Conservation (phyloP, 306 rosid genomes). For the Castanopsis chinensis region DNA sequence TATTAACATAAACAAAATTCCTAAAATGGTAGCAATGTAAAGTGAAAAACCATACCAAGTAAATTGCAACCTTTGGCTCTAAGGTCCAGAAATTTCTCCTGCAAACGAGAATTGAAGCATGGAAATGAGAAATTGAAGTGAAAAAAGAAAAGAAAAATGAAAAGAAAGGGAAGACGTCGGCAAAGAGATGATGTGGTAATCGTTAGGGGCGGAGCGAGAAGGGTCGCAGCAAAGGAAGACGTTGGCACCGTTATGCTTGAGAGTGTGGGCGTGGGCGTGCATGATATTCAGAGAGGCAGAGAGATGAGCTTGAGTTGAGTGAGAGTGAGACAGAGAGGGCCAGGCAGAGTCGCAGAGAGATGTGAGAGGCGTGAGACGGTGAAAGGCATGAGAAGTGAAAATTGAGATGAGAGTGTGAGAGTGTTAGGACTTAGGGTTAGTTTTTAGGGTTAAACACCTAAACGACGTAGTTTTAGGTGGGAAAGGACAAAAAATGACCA, state of each 20-base stretch:
- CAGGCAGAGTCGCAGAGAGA: too few relatives aligned
- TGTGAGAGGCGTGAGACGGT: too few relatives aligned
- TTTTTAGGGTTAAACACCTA: too few relatives aligned
- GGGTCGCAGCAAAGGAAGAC: constrained; percentile 87
- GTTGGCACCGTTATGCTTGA: constrained; percentile 73
- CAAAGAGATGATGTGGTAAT: constrained; percentile 76
- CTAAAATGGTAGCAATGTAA: not conserved
- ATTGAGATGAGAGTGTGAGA: too few relatives aligned
- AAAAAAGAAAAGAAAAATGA: not conserved
- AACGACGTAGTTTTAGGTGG: too few relatives aligned
- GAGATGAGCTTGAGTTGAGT: too few relatives aligned
- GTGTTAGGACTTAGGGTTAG: too few relatives aligned
- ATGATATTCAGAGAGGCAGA: too few relatives aligned
- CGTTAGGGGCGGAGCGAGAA: constrained; percentile 67
- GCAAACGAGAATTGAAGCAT: constrained; percentile 20
- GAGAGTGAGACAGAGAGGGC: too few relatives aligned
- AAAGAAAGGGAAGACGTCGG: constrained; percentile 16
- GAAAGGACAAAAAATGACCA: too few relatives aligned
- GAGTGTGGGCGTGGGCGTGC: not conserved
- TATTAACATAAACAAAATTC: not conserved
- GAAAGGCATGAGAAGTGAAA: too few relatives aligned
- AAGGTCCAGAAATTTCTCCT: constrained; percentile 87
- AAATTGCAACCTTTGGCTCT: constrained; percentile 73
- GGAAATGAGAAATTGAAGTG: not conserved
- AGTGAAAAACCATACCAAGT: constrained; percentile 44